Base-by-base conservation (phyloP, 345 rosid species). In the Populus alba region DNA sequence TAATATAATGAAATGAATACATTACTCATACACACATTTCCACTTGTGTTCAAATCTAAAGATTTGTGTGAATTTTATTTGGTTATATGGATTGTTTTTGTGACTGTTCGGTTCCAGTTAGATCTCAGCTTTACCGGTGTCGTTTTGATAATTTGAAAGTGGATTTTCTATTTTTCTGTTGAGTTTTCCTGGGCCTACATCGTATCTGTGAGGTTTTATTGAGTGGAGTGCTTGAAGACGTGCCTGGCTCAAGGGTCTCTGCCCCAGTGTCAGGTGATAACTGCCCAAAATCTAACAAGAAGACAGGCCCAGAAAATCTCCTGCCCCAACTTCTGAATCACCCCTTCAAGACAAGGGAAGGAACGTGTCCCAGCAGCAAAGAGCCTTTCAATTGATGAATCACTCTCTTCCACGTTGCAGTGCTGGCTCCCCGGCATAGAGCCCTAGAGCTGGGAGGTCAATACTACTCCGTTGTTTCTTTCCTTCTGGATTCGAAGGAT, bases 261-360 rank as follows among this genome's bases (percentile, higher is more conserved):
- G 85, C 76, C 69, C 91, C 78, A 65, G 78, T 66, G 49, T 85
- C 89, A 73, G 90, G 83, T 6, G 90, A 87, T 39, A 81, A 81
- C 75, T 62, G 78, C 78, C 87, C 75, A 37, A 94, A 88, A 81
- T 82, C 91, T 53, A 97, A 87, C 79, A 85, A 89, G 73, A 91
- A 91, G 81, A 88, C 88, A 29, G 95, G 91, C 78, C 97, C 97
- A 37, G 89, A 92, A 77, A 92, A 77, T 92, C 98, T 38, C 99
- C 97, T 59, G 97, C 87, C n/a, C 95, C 97, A 72, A 89, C 90
- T 73, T 88, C 95, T 2, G 98, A 93, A 87, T 83, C 90, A 35
- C 94, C 98, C 37, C 59, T 88, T 51, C 92, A 87, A 79, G 96
- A 88, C 66, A 89, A 92, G 86, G 97, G 89, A 89, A 92, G 86